Percentiles rank a stretch among this genome's conserved stretches.
phyloP scores from a whole-genome alignment of 192 early-diverging fungal species.

The Umbelopsis vinacea region DNA sequence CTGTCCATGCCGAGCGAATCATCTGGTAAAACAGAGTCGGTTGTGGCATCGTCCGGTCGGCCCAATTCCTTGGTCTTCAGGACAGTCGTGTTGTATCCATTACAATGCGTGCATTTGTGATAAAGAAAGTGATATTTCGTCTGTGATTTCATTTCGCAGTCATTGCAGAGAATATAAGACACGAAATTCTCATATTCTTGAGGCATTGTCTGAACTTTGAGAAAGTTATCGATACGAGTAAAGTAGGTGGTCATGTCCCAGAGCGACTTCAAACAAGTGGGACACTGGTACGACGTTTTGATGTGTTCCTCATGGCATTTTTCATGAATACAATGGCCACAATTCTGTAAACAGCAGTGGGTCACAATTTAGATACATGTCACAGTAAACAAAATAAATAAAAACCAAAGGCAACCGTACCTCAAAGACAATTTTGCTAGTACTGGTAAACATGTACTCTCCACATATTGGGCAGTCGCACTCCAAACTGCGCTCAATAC shows the following conservation, averaged over 20 bases:
- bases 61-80: slow-evolving; percentile 54
- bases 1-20: neutral
- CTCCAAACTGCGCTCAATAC: slow-evolving; percentile 90
- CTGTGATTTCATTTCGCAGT: slow-evolving; percentile 85
- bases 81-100: slow-evolving; percentile 91
- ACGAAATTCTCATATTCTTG: slow-evolving; percentile 78
- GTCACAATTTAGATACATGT: neutral
- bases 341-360: slow-evolving; percentile 57
- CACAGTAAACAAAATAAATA: neutral
- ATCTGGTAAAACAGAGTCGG: neutral
- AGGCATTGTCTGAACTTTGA: slow-evolving; percentile 88
- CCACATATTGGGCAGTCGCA: slow-evolving; percentile 97
- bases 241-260: slow-evolving; percentile 85
- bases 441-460: slow-evolving; percentile 92
- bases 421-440: slow-evolving; percentile 82
- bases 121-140: slow-evolving; percentile 95
- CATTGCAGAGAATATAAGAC: slow-evolving; percentile 89
- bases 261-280: slow-evolving; percentile 91
- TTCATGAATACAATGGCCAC: slow-evolving; percentile 92
- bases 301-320: slow-evolving; percentile 83
- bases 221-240: slow-evolving; percentile 76
- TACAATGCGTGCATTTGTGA: slow-evolving; percentile 88
- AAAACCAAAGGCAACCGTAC: slow-evolving; percentile 36
- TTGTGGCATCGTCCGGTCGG: neutral
- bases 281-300: slow-evolving; percentile 93